A percentile compares a stretch with the other conserved stretches of the same genome.
Evolutionary conservation across 2,329 filamentous ascomycete genomes (phyloP).

Genomic region (Pseudocercospora eumusae): DNA sequence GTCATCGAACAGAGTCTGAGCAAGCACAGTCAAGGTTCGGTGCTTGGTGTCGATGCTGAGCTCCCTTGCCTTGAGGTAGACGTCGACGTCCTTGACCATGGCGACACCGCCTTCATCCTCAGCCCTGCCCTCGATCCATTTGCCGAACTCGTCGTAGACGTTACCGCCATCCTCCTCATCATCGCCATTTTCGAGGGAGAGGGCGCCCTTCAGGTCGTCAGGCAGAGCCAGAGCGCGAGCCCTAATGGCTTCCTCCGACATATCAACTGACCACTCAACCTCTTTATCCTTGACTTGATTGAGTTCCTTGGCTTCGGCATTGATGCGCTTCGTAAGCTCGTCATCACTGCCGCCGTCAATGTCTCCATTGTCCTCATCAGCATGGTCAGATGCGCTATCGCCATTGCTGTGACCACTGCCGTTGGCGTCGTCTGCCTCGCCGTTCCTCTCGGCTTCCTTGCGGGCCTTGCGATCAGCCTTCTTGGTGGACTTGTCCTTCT

Average conservation of each 20-base stretch:
- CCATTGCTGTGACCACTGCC: constrained; percentile 63
- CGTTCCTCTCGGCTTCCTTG: constrained; percentile 64
- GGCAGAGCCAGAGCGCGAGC: constrained; percentile 91
- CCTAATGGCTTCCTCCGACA: constrained; percentile 91
- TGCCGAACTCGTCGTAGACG: constrained; percentile 87
- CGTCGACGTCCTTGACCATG: constrained; percentile 82
- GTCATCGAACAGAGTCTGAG: constrained; percentile 90
- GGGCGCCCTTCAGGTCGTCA: constrained; percentile 83
- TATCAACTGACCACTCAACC: constrained; percentile 93
- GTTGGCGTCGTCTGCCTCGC: constrained; percentile 55
- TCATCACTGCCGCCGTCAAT: constrained; percentile 81
- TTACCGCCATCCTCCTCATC: constrained; percentile 80
- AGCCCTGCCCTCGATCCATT: constrained; percentile 81
- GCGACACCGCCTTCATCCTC: constrained; percentile 70
- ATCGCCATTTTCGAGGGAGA: constrained; percentile 69
- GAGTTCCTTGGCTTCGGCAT: constrained; percentile 69
- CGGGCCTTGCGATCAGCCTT: constrained; percentile 84
- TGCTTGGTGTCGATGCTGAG: constrained; percentile 93
- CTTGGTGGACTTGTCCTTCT: constrained; percentile 96
- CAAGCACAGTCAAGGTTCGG: constrained; percentile 86
- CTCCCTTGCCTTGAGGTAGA: constrained; percentile 96
- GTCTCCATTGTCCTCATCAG: constrained; percentile 64
- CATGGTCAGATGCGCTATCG: constrained; percentile 67
- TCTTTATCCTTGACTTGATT: constrained; percentile 73
- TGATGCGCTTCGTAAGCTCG: constrained; percentile 78